Conservation (phyloP, 208 protist species). For the Trypanosomatidae sp. region DNA sequence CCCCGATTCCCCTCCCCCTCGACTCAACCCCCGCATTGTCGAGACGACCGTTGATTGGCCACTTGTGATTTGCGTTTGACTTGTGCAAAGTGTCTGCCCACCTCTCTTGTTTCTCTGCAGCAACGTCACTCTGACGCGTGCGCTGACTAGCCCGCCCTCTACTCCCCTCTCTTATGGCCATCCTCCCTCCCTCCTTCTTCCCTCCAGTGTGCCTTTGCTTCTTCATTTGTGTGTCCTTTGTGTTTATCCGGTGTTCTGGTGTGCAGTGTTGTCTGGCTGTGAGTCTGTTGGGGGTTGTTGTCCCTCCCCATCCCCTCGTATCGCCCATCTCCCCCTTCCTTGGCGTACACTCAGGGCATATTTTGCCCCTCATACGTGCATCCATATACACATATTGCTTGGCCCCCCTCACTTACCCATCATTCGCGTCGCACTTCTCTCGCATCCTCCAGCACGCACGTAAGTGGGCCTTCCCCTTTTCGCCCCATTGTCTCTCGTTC, state of each 20-base stretch:
- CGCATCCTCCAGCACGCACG: background rate
- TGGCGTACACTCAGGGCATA: background rate
- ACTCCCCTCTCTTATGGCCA: background rate
- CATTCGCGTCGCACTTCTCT: background rate
- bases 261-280: background rate
- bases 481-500: background rate
- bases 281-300: background rate
- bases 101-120: background rate
- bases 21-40: background rate
- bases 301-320: background rate
- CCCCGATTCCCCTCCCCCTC: background rate
- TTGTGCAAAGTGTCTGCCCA: background rate
- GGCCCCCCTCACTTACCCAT: background rate
- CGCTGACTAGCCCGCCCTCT: background rate
- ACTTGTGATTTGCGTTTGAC: background rate
- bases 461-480: background rate
- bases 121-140: background rate
- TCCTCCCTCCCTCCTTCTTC: background rate
- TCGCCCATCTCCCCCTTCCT: background rate
- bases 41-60: background rate
- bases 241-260: background rate
- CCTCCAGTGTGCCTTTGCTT: background rate
- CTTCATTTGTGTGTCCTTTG: background rate
- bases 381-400: background rate
- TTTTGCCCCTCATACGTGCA: background rate